Percentiles rank a stretch among this genome's conserved stretches.
phyloP scores from a whole-genome alignment of 2,329 filamentous ascomycete genomes.

The Apiospora hydei region DNA sequence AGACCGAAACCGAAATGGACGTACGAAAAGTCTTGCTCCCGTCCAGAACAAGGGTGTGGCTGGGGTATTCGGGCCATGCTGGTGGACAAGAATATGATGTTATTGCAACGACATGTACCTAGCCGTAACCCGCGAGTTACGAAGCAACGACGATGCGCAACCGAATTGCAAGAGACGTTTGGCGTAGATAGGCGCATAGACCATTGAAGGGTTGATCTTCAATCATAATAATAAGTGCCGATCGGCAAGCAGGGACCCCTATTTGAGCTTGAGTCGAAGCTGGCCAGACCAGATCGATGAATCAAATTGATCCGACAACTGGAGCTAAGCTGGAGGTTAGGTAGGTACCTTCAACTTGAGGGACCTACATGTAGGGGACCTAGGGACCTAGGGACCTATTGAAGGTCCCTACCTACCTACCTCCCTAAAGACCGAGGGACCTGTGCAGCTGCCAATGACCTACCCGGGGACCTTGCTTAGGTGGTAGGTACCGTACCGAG shows the following conservation, averaged over 20 bases:
- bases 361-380: neutral
- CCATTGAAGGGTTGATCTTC: neutral
- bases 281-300: neutral
- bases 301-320: neutral
- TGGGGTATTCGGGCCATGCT: neutral
- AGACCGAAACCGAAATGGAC: neutral
- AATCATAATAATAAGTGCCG: neutral
- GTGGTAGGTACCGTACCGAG: too few species aligned
- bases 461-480: neutral
- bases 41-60: neutral
- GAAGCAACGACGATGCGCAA: neutral
- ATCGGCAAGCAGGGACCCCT: constrained; percentile 9
- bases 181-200: neutral
- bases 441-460: neutral
- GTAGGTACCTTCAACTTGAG: too few species aligned
- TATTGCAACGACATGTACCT: neutral
- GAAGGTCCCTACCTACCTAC: too few species aligned
- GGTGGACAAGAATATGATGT: neutral
- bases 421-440: too few species aligned
- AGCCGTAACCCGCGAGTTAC: neutral
- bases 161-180: neutral
- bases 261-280: neutral
- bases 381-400: too few species aligned
- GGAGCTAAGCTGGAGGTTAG: neutral
- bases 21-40: neutral